These are phyloP conservation scores for Aspergillus kassunensis DNA, from an alignment of 495 filamentous ascomycete genomes.

Conservation along the genomic window DNA sequence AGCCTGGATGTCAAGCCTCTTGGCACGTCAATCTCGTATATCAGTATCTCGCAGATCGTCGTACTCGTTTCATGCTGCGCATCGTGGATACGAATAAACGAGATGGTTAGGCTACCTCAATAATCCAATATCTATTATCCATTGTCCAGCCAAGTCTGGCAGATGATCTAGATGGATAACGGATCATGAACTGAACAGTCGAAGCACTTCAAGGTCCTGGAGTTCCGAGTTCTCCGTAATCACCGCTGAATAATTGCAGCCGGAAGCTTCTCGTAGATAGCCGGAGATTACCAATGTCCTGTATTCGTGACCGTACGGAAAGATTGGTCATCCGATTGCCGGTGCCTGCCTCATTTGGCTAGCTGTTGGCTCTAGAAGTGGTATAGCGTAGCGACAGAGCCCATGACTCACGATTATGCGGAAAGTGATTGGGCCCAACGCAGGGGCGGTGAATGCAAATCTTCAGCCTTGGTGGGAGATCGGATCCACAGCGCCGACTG, in stretches of 20 bases:
- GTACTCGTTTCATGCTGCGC: background rate
- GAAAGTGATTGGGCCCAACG: background rate
- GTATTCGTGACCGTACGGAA: background rate
- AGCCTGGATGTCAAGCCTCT: background rate
- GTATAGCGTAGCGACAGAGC: background rate
- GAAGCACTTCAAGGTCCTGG: background rate
- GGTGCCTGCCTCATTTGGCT: background rate
- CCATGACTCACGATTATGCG: background rate
- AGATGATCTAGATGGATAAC: background rate
- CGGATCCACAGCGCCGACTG: conserved; percentile 13
- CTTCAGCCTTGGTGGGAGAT: background rate
- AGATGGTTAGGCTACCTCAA: no score
- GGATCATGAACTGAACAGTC: no score
- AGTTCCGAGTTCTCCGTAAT: background rate
- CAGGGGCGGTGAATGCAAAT: conserved; percentile 6
- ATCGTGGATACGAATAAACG: background rate
- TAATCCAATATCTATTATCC: no score
- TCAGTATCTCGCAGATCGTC: no score
- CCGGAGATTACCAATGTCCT: conserved; percentile 3
- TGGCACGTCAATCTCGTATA: background rate
- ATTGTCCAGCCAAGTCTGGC: no score
- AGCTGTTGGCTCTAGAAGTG: background rate
- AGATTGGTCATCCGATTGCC: background rate
- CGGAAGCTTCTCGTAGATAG: background rate
- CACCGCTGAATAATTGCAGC: conserved; percentile 1